phyloP scores from a whole-genome alignment of 2,329 filamentous ascomycete species.

The Xylariaceae sp. region DNA sequence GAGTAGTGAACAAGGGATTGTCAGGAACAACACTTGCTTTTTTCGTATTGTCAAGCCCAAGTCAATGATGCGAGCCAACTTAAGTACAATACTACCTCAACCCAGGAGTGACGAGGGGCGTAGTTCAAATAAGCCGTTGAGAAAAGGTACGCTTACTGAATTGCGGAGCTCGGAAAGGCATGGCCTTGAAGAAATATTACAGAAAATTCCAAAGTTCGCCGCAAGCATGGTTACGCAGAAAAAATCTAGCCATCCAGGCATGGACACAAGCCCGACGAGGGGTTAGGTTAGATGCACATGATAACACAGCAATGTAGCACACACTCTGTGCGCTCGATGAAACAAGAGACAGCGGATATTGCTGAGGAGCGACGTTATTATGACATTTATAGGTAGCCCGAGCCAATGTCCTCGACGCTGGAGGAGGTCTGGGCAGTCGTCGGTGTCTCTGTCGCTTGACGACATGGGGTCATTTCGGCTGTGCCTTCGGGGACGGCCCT shows the following conservation, averaged over 20 bases:
- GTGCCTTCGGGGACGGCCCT: too few species aligned
- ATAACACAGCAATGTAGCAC: constrained; percentile 16
- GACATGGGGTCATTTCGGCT: too few species aligned
- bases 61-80: constrained; percentile 4
- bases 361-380: constrained; percentile 1
- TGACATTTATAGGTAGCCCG: constrained; percentile 6
- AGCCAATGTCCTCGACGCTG: background rate
- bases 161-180: constrained; percentile 11
- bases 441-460: too few species aligned
- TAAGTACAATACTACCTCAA: constrained; percentile 5
- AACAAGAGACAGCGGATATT: constrained; percentile 8
- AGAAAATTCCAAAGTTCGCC: constrained; percentile 8
- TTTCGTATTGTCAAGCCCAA: constrained; percentile 2
- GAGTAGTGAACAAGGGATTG: constrained; percentile 2
- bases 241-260: constrained; percentile 8
- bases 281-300: constrained; percentile 5
- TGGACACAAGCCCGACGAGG: constrained; percentile 8
- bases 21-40: constrained; percentile 1
- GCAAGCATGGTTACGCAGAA: constrained; percentile 17
- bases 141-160: constrained; percentile 11
- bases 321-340: constrained; percentile 12
- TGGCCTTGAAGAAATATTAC: constrained; percentile 6
- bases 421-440: too few species aligned
- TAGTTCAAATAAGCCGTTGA: constrained; percentile 15
- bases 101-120: constrained; percentile 7